Evolutionary conservation across 1,284 basidiomycete genomes (phyloP), one percentile per base, ranked within the genome.

Genomic region (Tausonia pullulans): DNA sequence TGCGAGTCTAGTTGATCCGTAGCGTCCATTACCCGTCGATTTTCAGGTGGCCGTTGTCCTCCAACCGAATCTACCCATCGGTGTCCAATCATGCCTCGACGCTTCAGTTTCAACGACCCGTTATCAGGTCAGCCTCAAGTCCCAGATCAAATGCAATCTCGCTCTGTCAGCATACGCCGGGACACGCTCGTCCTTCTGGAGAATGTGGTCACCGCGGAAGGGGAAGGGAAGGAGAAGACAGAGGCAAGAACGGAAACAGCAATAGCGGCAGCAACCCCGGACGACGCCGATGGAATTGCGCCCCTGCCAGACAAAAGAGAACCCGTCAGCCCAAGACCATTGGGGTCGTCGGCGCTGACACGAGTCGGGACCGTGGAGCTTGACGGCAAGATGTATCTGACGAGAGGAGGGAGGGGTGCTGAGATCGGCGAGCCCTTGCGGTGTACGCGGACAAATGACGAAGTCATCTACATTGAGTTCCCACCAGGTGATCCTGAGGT

Each of bases 401-500:
- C 51, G 7, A 13, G 51, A n/a, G 43, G 39, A 5, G 60, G 60
- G 9, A 27, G 62, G 16, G 62, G 62, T 11, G 62, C 50, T 11
- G n/a, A 9, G 10, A 46, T 63, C n/a, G 62, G 51, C 4, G 62
- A 63, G 51, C 62, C 62, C 4, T 48, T 63, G n/a, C 43, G 45
- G 7, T 54, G 58, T n/a, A 56, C 49, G 9, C 11, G 55, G 39
- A 63, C 62, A 13, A 49, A 41, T 6, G 62, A 63, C 16, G 62
- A 63, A 49, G 58, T 63, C 41, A 58, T 46, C 5, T 63, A 63
- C 40, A 58, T 63, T 41, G 62, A 63, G 40, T 63, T 53, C 43
- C 62, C 62, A 3, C 50, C 51, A 41, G 62, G 55, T 27, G 62
- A 63, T 51, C 62, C 62, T 10, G 62, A 63, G 55, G 62, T 63